phyloP scores from a whole-genome alignment of 1,139 yeast genomes.

The Kurtzmaniella quercitrusa region DNA sequence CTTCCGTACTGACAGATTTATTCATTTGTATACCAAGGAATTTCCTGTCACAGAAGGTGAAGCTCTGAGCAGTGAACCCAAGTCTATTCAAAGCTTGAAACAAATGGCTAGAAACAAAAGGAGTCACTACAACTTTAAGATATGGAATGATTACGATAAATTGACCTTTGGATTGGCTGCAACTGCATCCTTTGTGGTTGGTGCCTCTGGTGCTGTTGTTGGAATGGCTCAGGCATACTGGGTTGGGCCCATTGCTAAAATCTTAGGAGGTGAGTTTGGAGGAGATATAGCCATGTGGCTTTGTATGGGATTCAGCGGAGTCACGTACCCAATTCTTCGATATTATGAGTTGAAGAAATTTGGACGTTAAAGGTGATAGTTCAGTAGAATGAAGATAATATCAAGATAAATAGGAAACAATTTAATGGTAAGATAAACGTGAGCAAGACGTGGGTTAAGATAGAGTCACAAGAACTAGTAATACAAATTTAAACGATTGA shows the following conservation, averaged over 20 bases:
- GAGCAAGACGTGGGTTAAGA: too few species aligned
- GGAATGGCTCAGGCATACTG: slow-evolving; percentile 82
- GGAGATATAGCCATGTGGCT: slow-evolving; percentile 85
- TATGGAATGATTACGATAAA: slow-evolving; percentile 55
- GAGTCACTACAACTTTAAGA: slow-evolving; percentile 54
- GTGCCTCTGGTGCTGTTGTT: slow-evolving; percentile 73
- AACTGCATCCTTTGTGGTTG: slow-evolving; percentile 51
- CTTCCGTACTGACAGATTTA: slow-evolving; percentile 55
- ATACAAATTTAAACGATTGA: too few species aligned
- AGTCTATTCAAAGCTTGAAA: slow-evolving; percentile 8
- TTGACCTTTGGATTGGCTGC: slow-evolving; percentile 68
- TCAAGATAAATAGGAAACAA: too few species aligned
- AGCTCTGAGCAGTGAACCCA: not conserved
- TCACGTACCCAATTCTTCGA: slow-evolving; percentile 60
- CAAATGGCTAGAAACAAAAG: slow-evolving; percentile 7
- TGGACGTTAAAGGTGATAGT: slow-evolving; percentile 38
- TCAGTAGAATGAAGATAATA: too few species aligned
- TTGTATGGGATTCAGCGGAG: slow-evolving; percentile 66
- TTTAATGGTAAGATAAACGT: too few species aligned
- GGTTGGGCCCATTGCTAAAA: slow-evolving; percentile 64
- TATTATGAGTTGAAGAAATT: slow-evolving; percentile 57
- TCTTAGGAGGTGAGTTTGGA: slow-evolving; percentile 53
- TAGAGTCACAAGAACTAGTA: too few species aligned
- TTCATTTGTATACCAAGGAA: slow-evolving; percentile 51
- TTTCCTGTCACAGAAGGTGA: slow-evolving; percentile 24